Conservation (phyloP, 2,329 filamentous ascomycete species). For the Fusarium coffeatum region DNA sequence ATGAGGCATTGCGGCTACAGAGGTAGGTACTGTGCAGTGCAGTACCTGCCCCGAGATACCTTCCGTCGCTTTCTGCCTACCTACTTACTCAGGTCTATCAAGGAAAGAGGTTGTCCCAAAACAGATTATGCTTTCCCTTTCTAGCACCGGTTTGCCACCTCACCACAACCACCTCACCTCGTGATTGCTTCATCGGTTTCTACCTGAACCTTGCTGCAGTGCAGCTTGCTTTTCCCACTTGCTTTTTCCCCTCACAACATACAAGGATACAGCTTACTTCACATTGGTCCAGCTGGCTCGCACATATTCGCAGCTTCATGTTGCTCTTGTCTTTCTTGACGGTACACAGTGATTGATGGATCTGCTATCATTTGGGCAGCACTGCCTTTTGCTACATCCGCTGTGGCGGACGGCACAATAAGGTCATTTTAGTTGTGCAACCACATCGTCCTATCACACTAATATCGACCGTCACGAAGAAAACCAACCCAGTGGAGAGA, state of each 20-base stretch:
- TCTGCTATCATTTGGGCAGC: constrained; percentile 23
- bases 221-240: constrained; percentile 5
- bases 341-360: constrained; percentile 29
- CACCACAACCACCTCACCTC: constrained; percentile 28
- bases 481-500: constrained; percentile 8
- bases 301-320: constrained; percentile 6
- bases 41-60: constrained; percentile 10
- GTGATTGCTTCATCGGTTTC: constrained; percentile 25
- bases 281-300: constrained; percentile 10
- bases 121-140: constrained; percentile 40
- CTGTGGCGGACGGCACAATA: constrained; percentile 38
- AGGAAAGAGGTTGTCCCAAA: constrained; percentile 32
- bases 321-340: constrained; percentile 17
- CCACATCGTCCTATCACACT: constrained; percentile 29
- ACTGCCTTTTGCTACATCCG: constrained; percentile 22
- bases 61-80: background rate
- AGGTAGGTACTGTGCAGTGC: constrained; percentile 8
- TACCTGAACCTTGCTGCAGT: constrained; percentile 2
- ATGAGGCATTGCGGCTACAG: background rate
- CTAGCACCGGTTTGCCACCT: constrained; percentile 39
- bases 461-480: constrained; percentile 17
- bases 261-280: constrained; percentile 8
- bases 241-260: constrained; percentile 6
- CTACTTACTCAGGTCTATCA: constrained; percentile 20
- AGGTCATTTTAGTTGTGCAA: constrained; percentile 31